Base-by-base conservation (phyloP, 768 basidiomycete genomes). In the Tylopilus balloui region DNA sequence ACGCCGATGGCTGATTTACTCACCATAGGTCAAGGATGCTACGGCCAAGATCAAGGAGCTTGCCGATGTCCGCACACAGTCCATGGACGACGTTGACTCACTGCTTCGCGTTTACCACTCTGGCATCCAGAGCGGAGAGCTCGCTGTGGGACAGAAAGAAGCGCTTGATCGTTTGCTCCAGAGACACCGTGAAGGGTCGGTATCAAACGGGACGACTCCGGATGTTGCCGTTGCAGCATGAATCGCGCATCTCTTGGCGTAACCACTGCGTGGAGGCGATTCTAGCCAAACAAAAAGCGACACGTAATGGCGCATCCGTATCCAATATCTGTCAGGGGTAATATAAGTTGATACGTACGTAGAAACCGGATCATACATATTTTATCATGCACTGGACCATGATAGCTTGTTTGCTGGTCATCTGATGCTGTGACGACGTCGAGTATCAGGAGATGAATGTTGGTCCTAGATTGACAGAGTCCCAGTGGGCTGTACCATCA, bases 31-130 rank as follows among this genome's bases (percentile, higher is more conserved):
- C 78, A 98, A 98, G 84, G 96, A 98, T 57, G 95, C 92, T 24
- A 98, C 96, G 3, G 85, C 87, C 71, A 97, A 96, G 81, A 97
- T 98, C 78, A 99, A 99, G 82, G 93, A 96, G 70, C 85, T 99
- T 47, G 96, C 96, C 10, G 96, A 99, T 62, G 91, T 98, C 47
- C 86, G 92, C 54, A 97, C 95, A 10, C 96, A 99, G 69, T 92
- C 89, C 12, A 98, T 99, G 92, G 94, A 98, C 63, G 95, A 98
- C 64, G 96, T 99, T 52, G 96, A 99, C 71, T 89, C 92, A 27
- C 83, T 99, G 31, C 79, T 99, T 38, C 90, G 96, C 65, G 79
- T 98, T 34, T 97, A 96, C 72, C 93, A 97, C 76, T 87, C 88
- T 45, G 92, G 88, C 28, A 92, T 97, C 68, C 84, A 87, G 64